These are phyloP conservation scores for Teunomyces stri DNA, from an alignment of 805 yeast species.

Conservation along the genomic window DNA sequence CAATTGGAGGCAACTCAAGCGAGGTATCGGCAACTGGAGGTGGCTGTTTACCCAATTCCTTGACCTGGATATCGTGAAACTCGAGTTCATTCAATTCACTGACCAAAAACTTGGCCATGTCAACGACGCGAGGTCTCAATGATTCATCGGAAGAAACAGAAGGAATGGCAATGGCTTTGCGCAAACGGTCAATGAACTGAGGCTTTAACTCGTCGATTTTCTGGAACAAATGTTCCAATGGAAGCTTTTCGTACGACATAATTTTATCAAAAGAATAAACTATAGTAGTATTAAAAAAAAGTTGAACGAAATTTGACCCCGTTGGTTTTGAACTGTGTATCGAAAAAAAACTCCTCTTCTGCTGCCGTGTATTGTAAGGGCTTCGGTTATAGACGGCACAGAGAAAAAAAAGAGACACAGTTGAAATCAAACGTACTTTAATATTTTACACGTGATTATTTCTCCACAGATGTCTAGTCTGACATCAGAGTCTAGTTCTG, in stretches of 20 bases:
- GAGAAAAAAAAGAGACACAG: too few species aligned
- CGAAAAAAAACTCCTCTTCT: background rate
- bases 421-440: background rate
- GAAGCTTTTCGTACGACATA: slow-evolving; percentile 41
- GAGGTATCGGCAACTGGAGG: slow-evolving; percentile 74
- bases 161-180: slow-evolving; percentile 88
- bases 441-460: background rate
- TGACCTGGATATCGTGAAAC: slow-evolving; percentile 76
- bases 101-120: slow-evolving; percentile 82
- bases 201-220: slow-evolving; percentile 77
- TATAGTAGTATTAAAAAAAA: too few species aligned
- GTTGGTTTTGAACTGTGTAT: background rate
- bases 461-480: background rate
- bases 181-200: slow-evolving; percentile 65
- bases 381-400: slow-evolving; percentile 2
- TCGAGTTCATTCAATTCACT: slow-evolving; percentile 69
- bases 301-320: background rate
- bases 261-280: too few species aligned
- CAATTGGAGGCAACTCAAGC: slow-evolving; percentile 87
- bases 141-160: slow-evolving; percentile 91
- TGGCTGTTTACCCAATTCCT: slow-evolving; percentile 85
- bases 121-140: slow-evolving; percentile 83
- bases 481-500: background rate
- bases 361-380: background rate
- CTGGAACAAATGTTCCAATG: slow-evolving; percentile 47